Evolutionary conservation across 768 basidiomycete species (phyloP).

Genomic region (Cytidiella melzeri): DNA sequence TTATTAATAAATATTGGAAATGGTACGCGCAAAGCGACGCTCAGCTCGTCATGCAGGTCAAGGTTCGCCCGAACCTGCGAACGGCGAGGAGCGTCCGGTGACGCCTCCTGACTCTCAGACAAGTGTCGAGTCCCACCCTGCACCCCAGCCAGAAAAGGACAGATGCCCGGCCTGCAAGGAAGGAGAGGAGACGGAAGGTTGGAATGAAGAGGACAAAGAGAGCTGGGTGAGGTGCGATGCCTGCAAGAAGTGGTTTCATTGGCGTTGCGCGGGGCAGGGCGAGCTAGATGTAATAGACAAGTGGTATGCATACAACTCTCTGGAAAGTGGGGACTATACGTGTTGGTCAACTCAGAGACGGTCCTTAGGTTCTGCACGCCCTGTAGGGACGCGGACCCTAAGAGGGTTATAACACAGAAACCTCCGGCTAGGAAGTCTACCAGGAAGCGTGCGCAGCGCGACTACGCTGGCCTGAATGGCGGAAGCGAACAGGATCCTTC

Average conservation of each 20-base stretch:
- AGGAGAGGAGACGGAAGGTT: constrained; percentile 20
- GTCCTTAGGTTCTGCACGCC: constrained; percentile 63
- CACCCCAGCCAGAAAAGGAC: constrained; percentile 18
- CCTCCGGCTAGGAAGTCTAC: constrained; percentile 76
- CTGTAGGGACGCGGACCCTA: constrained; percentile 55
- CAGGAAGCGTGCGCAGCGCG: constrained; percentile 65
- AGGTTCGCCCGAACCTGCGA: constrained; percentile 30
- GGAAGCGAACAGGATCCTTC: constrained; percentile 58
- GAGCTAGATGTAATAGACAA: constrained; percentile 69
- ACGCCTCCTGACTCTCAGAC: constrained; percentile 23
- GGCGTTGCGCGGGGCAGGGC: constrained; percentile 67
- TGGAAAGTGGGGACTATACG: neutral
- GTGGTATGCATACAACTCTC: constrained; percentile 44
- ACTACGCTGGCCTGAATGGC: constrained; percentile 72
- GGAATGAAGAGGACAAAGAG: constrained; percentile 48
- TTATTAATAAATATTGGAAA: no score
- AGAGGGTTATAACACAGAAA: constrained; percentile 65
- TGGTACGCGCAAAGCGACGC: constrained; percentile 43
- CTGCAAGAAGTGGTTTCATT: constrained; percentile 81
- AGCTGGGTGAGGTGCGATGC: constrained; percentile 81
- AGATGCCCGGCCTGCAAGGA: constrained; percentile 49
- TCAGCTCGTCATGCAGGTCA: constrained; percentile 30
- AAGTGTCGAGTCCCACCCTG: constrained; percentile 10
- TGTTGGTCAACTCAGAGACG: neutral
- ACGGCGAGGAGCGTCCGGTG: constrained; percentile 27